These are phyloP conservation scores for Blastocystis sp. DNA, from an alignment of 352 stramenopile species.

Conservation along the genomic window DNA sequence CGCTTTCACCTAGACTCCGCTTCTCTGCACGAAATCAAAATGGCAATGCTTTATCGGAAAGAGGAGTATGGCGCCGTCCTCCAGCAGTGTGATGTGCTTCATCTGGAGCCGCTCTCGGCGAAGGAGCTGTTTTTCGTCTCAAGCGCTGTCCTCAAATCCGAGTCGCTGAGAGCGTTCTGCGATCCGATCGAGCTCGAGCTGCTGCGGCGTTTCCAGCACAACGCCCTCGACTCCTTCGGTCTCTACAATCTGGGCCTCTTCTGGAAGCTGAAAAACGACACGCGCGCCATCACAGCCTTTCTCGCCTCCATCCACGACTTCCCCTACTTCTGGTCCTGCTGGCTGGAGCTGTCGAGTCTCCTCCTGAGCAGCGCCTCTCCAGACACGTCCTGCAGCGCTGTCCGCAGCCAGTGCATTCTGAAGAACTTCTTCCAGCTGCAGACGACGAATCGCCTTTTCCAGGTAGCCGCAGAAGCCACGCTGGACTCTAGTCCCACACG, in stretches of 20 bases:
- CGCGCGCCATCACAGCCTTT: background rate
- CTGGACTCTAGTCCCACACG: background rate
- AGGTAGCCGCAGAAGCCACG: background rate
- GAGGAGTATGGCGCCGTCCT: background rate
- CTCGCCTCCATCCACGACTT: background rate
- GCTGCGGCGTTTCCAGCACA: background rate
- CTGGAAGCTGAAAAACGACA: conserved; percentile 1
- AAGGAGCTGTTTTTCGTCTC: background rate
- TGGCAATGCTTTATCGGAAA: background rate
- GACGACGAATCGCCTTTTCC: conserved; percentile 16
- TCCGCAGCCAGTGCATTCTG: background rate
- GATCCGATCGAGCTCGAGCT: conserved; percentile 1
- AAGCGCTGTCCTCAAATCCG: background rate
- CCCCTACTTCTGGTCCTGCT: conserved; percentile 47
- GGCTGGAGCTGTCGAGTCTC: background rate
- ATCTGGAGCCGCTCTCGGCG: background rate
- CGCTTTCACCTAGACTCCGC: background rate
- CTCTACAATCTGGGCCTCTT: background rate
- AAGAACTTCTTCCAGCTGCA: conserved; percentile 43
- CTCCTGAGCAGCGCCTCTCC: background rate
- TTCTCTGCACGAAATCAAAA: background rate
- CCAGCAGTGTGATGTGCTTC: background rate
- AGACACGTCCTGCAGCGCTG: background rate
- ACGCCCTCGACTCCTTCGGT: background rate
- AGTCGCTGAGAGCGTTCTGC: background rate